A percentile compares a stretch with the other conserved stretches of the same genome.
Conservation (phyloP, 129 eudicot species). For the Flaveria trinervia region DNA sequence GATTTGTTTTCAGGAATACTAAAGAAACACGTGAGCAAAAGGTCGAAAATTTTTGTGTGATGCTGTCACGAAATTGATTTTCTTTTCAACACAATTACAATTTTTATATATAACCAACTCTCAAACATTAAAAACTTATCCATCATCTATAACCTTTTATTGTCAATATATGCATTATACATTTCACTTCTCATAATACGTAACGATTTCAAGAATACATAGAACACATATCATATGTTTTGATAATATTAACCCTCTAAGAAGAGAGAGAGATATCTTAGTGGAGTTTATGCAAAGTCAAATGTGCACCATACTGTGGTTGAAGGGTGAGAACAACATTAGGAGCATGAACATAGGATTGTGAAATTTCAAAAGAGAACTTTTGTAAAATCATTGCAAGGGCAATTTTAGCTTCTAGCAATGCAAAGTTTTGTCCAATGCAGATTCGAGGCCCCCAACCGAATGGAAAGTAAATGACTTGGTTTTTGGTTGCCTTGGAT, state of each 20-base stretch:
- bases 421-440: conserved; percentile 26
- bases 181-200: not conserved
- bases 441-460: too few species aligned
- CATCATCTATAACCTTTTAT: not conserved
- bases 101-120: not conserved
- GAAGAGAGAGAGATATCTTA: not conserved
- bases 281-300: conserved; percentile 34
- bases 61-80: not conserved
- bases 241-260: too few species aligned
- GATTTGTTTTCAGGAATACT: too few species aligned
- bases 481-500: conserved; percentile 31
- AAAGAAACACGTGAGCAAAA: too few species aligned
- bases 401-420: conserved; percentile 43
- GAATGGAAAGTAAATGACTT: not conserved
- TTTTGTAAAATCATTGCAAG: conserved; percentile 30
- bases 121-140: too few species aligned
- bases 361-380: conserved; percentile 38
- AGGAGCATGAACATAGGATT: conserved; percentile 49
- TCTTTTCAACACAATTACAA: too few species aligned
- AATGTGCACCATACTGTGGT: conserved; percentile 40
- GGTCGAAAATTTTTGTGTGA: not conserved
- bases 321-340: conserved; percentile 18
- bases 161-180: not conserved
- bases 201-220: not conserved
- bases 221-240: not conserved